Percentiles rank a stretch among this genome's conserved stretches.
phyloP scores from a whole-genome alignment of 176 grass and related monocot genomes.

The Cenchrus americanus region DNA sequence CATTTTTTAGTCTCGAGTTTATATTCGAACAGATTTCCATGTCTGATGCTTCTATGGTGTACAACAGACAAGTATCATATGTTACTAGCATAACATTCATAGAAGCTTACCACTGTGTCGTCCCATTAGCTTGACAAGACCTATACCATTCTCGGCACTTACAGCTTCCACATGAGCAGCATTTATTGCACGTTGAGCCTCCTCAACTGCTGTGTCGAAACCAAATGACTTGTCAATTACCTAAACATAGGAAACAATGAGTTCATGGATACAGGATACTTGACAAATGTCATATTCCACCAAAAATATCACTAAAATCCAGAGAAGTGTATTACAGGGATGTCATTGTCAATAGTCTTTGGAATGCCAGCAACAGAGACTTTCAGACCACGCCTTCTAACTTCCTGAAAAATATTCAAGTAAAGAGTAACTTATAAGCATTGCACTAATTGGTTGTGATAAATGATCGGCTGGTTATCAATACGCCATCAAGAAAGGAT shows the following conservation, averaged over 20 bases:
- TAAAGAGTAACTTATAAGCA: conserved; percentile 11
- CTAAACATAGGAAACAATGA: conserved; percentile 43
- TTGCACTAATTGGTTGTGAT: not conserved
- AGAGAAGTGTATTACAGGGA: conserved; percentile 58
- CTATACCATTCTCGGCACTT: conserved; percentile 96
- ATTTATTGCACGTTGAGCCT: conserved; percentile 97
- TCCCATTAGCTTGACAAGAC: conserved; percentile 96
- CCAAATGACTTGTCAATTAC: conserved; percentile 99
- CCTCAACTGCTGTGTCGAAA: conserved; percentile 96
- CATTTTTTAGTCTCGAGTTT: no score
- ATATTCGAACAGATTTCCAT: no score
- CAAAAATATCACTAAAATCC: conserved; percentile 19
- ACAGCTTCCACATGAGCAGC: conserved; percentile 98
- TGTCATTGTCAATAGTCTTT: conserved; percentile 98
- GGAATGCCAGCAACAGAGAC: conserved; percentile 89
- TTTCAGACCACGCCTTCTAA: conserved; percentile 76
- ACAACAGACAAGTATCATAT: not conserved
- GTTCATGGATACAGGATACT: not conserved
- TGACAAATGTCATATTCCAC: conserved; percentile 7
- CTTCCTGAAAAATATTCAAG: conserved; percentile 64
- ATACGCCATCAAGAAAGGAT: not conserved
- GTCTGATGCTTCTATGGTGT: no score
- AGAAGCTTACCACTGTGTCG: conserved; percentile 83
- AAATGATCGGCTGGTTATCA: conserved; percentile 21
- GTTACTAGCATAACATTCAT: not conserved